These are phyloP conservation scores for Vinca minor DNA, from an alignment of 257 asterid species.

Conservation along the genomic window DNA sequence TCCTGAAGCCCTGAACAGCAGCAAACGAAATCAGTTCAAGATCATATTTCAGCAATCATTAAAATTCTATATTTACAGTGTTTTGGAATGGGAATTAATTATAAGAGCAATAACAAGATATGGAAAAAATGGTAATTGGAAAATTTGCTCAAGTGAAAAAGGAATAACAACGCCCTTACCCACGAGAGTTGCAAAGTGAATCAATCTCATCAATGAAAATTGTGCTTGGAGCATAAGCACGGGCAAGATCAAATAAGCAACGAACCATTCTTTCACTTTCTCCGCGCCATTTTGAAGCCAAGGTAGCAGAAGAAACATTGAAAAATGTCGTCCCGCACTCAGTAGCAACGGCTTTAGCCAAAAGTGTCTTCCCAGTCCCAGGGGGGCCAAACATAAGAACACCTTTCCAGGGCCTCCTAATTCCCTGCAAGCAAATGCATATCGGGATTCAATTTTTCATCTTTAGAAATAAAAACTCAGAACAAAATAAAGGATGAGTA, in stretches of 20 bases:
- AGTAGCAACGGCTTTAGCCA: slow-evolving; percentile 98
- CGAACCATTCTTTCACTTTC: slow-evolving; percentile 99
- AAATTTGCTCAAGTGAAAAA: background rate
- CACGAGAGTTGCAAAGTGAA: slow-evolving; percentile 97
- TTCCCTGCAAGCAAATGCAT: slow-evolving; percentile 54
- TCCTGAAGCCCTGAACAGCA: slow-evolving; percentile 72
- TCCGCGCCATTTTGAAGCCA: slow-evolving; percentile 99
- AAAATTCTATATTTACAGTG: slow-evolving; percentile 1
- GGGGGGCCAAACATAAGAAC: slow-evolving; percentile 99
- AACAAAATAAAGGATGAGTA: background rate
- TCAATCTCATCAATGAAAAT: slow-evolving; percentile 98
- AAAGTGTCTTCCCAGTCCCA: slow-evolving; percentile 98
- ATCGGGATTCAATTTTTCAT: background rate
- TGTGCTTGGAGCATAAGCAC: slow-evolving; percentile 98
- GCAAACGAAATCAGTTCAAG: background rate
- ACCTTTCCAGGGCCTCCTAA: slow-evolving; percentile 99
- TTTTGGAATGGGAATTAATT: background rate
- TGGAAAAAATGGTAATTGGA: background rate
- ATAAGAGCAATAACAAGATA: background rate
- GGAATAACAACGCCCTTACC: slow-evolving; percentile 47
- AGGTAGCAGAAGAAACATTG: slow-evolving; percentile 95
- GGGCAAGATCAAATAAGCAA: slow-evolving; percentile 94
- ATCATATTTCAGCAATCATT: slow-evolving; percentile 8
- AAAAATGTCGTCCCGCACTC: slow-evolving; percentile 99
- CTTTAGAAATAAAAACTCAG: background rate